These are phyloP conservation scores for Lactuca saligna DNA, from an alignment of 129 eudicot genomes.

Conservation along the genomic window DNA sequence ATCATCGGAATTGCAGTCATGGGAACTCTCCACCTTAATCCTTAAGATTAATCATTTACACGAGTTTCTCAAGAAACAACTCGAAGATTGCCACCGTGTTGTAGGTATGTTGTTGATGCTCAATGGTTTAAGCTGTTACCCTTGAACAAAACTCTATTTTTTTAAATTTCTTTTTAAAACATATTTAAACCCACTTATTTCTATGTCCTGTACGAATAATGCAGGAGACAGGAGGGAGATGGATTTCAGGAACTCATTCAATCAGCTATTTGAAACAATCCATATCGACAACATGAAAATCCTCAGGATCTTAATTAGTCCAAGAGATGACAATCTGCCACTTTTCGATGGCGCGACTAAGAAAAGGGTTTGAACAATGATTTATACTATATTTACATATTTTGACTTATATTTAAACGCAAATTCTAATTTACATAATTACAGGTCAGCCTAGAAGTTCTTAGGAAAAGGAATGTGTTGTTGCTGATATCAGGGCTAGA, in stretches of 20 bases:
- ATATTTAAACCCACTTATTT: no score
- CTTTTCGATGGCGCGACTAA: constrained; percentile 52
- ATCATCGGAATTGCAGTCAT: constrained; percentile 51
- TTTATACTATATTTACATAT: constrained; percentile 13
- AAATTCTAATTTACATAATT: not conserved
- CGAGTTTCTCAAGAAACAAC: constrained; percentile 48
- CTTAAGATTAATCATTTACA: constrained; percentile 68
- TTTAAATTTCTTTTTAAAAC: no score
- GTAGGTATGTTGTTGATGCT: constrained; percentile 39
- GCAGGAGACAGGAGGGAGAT: constrained; percentile 56
- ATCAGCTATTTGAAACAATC: constrained; percentile 42
- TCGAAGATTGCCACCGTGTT: constrained; percentile 38
- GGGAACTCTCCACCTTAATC: constrained; percentile 63
- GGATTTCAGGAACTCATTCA: constrained; percentile 47
- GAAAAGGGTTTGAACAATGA: constrained; percentile 42
- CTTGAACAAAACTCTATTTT: no score
- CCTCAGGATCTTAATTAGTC: constrained; percentile 48
- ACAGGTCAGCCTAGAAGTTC: constrained; percentile 62
- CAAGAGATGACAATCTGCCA: constrained; percentile 61
- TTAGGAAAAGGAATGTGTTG: constrained; percentile 62
- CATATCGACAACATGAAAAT: constrained; percentile 85
- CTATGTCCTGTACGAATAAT: constrained; percentile 25
- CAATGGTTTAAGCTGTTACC: no score
- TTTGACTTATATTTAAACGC: not conserved
- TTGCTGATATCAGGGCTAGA: constrained; percentile 71